A percentile compares a stretch with the other conserved stretches of the same genome.
Evolutionary conservation across 192 early-diverging fungal genomes (phyloP).

Genomic region (Umbelopsis ramanniana): DNA sequence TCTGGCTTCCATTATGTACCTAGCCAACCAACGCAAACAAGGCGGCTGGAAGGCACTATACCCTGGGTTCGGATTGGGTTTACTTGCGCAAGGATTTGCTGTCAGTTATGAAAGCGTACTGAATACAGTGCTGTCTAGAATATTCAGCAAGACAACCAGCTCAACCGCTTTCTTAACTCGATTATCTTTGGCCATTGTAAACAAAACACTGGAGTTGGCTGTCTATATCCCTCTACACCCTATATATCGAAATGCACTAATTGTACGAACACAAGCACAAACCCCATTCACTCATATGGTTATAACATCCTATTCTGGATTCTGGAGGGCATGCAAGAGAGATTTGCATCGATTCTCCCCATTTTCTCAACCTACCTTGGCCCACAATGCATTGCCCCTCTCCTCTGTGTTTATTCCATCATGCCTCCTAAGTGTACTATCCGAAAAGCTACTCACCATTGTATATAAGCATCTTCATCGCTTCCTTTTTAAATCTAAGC

Average conservation of each 20-base stretch:
- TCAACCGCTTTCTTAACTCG: background rate
- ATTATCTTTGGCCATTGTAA: background rate
- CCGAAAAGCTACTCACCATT: constrained; percentile 31
- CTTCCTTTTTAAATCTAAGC: constrained; percentile 5
- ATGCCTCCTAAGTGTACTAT: constrained; percentile 28
- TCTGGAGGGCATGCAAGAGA: constrained; percentile 20
- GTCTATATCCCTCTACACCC: constrained; percentile 37
- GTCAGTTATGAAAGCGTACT: constrained; percentile 30
- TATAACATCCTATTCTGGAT: constrained; percentile 19
- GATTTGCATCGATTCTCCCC: constrained; percentile 26
- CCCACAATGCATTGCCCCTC: background rate
- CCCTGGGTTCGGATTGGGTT: constrained; percentile 40
- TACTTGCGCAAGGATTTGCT: constrained; percentile 35
- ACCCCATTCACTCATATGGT: constrained; percentile 7
- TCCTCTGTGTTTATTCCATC: constrained; percentile 36
- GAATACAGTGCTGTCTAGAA: background rate
- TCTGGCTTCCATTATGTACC: constrained; percentile 1
- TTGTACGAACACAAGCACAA: constrained; percentile 34
- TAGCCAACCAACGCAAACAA: background rate
- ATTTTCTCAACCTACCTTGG: background rate
- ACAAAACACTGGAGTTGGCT: constrained; percentile 9
- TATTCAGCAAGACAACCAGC: background rate
- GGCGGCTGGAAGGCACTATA: constrained; percentile 34
- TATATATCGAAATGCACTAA: constrained; percentile 35
- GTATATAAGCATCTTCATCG: constrained; percentile 27